phyloP scores from a whole-genome alignment of 306 rosid species.

The Luffa acutangula region DNA sequence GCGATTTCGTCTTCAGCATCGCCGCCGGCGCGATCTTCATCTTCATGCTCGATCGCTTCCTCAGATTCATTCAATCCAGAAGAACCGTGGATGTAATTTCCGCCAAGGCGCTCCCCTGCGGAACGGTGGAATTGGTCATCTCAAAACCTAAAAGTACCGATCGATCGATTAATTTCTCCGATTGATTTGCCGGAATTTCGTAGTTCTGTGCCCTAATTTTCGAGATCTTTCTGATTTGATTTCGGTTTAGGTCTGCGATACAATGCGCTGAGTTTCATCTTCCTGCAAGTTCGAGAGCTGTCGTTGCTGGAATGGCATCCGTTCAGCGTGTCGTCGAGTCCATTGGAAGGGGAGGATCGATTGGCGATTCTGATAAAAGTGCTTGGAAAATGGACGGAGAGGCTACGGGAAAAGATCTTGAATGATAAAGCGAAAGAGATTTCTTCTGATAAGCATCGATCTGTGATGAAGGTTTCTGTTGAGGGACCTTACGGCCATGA shows the following conservation, averaged over 20 bases:
- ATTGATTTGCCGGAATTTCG: background rate
- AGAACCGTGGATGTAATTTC: slow-evolving; percentile 57
- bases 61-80: slow-evolving; percentile 81
- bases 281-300: slow-evolving; percentile 69
- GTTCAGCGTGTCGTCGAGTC: slow-evolving; percentile 89
- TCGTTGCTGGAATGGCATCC: slow-evolving; percentile 99
- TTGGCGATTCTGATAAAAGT: slow-evolving; percentile 73
- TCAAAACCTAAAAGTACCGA: slow-evolving; percentile 71
- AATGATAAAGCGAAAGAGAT: slow-evolving; percentile 16
- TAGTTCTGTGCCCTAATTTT: background rate
- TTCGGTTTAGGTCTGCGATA: slow-evolving; percentile 42
- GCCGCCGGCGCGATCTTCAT: slow-evolving; percentile 73
- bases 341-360: slow-evolving; percentile 78
- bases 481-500: slow-evolving; percentile 98
- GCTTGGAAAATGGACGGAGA: slow-evolving; percentile 79
- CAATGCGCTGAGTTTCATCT: slow-evolving; percentile 91
- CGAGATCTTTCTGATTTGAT: background rate
- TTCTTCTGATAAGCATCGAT: slow-evolving; percentile 13
- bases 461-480: slow-evolving; percentile 52
- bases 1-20: slow-evolving; percentile 62
- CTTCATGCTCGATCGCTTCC: slow-evolving; percentile 77
- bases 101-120: slow-evolving; percentile 71
- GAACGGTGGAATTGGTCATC: slow-evolving; percentile 70
- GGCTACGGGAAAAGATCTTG: slow-evolving; percentile 33
- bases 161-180: background rate